These are phyloP conservation scores for Paxillus rubicundulus DNA, from an alignment of 768 basidiomycete genomes.

Conservation along the genomic window DNA sequence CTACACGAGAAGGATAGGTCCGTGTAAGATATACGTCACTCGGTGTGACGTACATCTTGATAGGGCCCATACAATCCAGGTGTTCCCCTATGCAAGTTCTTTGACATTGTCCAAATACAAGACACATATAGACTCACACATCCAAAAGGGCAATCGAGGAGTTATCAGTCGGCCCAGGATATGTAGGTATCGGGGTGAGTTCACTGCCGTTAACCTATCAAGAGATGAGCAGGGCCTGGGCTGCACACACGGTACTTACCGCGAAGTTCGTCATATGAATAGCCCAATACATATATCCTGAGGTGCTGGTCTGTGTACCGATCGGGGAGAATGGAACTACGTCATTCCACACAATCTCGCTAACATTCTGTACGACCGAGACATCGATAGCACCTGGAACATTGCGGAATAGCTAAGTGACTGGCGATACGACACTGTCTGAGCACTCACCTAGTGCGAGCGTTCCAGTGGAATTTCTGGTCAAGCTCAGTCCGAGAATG, in stretches of 20 bases:
- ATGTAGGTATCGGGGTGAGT: constrained; percentile 59
- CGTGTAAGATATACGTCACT: not conserved
- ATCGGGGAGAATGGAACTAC: constrained; percentile 74
- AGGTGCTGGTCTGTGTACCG: constrained; percentile 50
- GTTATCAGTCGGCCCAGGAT: constrained; percentile 52
- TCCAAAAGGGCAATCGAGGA: constrained; percentile 69
- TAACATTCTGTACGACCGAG: constrained; percentile 59
- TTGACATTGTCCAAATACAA: constrained; percentile 2
- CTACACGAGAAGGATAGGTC: constrained; percentile 34
- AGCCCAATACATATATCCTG: constrained; percentile 77
- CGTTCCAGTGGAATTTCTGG: constrained; percentile 56
- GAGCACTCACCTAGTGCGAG: constrained; percentile 55
- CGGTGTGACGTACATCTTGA: constrained; percentile 55
- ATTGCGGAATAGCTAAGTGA: constrained; percentile 1
- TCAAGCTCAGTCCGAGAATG: constrained; percentile 69
- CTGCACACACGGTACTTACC: constrained; percentile 33
- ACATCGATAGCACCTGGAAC: constrained; percentile 71
- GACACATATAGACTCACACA: constrained; percentile 46
- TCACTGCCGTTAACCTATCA: constrained; percentile 54
- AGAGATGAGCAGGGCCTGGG: constrained; percentile 3
- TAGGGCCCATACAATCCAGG: constrained; percentile 74
- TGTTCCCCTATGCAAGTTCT: constrained; percentile 50
- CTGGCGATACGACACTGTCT: not conserved
- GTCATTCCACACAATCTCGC: constrained; percentile 66
- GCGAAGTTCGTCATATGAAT: constrained; percentile 56